Evolutionary conservation across 176 grass and related monocot genomes (phyloP), one percentile per base, ranked within the genome.

Genomic region (Guadua angustifolia): DNA sequence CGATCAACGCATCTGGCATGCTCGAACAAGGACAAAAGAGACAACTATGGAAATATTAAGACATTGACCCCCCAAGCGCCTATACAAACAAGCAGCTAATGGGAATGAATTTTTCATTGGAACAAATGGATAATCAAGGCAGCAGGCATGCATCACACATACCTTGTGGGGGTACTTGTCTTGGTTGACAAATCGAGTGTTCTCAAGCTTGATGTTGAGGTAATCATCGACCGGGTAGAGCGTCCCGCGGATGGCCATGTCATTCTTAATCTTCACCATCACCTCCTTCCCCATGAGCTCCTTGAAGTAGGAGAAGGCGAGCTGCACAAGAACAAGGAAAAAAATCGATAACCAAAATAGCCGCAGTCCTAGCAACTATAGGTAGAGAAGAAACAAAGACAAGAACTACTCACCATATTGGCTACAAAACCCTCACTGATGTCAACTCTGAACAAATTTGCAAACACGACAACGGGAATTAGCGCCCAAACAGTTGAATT

Each of bases 121-220:
- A n/a, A 62, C 17, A 69, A 14, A 36, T 22, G 32, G 55, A 83
- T 38, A 11, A 74, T 11, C 17, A 39, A 3, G 7, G 17, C 7
- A 39, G 43, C 29, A 74, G 8, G 29, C 4, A 32, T 18, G 24
- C 49, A 49, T 13, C 72, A 58, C 29, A 29, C 29, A 29, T 94
- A 97, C 94, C 94, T 94, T 97, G 77, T 97, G 92, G 47, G 94
- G 94, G 24, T 92, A 97, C 80, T 97, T 97, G 61, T 97, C 92
- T 76, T 92, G 83, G 88, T 92, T 88, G 14, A 97, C 94, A 26
- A 97, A 88, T 1, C 90, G n/a, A n/a, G n/a, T n/a, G n/a, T 94
- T 97, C 83, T 97, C 94, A n/a, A 97, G 92, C 92, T 97, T 97
- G 88, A 97, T 97, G 81, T 97, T 97, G 75, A 94, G 89, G 84